Conservation (phyloP, 2,329 filamentous ascomycete species). For the Dryadomyces quercus-mongolicae region DNA sequence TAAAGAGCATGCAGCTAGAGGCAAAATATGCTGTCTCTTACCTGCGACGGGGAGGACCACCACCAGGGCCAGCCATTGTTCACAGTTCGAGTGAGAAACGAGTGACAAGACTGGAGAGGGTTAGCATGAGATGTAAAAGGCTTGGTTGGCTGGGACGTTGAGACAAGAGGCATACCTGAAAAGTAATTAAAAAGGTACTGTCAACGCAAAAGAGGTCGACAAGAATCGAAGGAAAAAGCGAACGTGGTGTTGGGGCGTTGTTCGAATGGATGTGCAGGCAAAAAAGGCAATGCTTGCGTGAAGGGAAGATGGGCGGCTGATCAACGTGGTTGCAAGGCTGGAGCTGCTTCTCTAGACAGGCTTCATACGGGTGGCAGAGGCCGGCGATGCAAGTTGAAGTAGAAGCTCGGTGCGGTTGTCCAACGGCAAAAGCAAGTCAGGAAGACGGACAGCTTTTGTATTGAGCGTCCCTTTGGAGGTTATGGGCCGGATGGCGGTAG, state of each 20-base stretch:
- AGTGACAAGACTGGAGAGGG: constrained; percentile 6
- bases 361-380: neutral
- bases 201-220: neutral
- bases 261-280: neutral
- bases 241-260: neutral
- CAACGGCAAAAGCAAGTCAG: no score
- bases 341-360: neutral
- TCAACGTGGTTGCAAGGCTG: neutral
- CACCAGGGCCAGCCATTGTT: constrained; percentile 84
- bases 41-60: constrained; percentile 74
- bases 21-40: constrained; percentile 18
- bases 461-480: no score
- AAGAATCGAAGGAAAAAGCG: neutral
- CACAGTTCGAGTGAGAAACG: constrained; percentile 13
- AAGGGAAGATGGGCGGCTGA: neutral
- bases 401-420: neutral
- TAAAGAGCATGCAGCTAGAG: neutral
- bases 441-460: no score
- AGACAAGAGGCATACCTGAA: neutral
- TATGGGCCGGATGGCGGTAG: no score
- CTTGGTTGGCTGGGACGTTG: no score
- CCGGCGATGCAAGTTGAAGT: neutral
- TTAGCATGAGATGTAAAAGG: no score
- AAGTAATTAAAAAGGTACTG: neutral
- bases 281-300: no score